Percentiles rank a stretch among this genome's conserved stretches.
phyloP scores from a whole-genome alignment of 768 basidiomycete species.

The Kwoniella sp. region DNA sequence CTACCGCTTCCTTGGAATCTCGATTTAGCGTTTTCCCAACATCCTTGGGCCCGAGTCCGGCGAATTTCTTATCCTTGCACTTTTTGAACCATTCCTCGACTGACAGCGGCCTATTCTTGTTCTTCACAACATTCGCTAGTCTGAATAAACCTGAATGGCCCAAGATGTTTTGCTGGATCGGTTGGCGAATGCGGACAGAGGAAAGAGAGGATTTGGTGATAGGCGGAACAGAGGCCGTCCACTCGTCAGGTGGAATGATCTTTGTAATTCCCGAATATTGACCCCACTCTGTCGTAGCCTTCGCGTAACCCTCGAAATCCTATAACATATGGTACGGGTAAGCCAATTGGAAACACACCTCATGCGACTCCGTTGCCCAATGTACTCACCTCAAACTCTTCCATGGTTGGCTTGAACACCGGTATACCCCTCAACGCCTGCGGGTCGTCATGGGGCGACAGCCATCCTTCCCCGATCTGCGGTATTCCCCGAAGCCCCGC shows the following conservation, averaged over 20 bases:
- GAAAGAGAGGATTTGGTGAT: constrained; percentile 68
- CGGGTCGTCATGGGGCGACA: constrained; percentile 56
- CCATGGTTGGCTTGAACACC: constrained; percentile 91
- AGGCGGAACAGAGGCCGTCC: constrained; percentile 74
- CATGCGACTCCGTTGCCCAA: no score
- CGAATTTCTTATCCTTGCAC: constrained; percentile 38
- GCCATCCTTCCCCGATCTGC: constrained; percentile 16
- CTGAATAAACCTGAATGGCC: constrained; percentile 83
- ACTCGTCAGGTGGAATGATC: constrained; percentile 91
- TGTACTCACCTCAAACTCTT: constrained; percentile 68
- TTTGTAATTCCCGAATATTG: constrained; percentile 89
- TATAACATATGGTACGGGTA: constrained; percentile 1
- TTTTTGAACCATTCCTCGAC: constrained; percentile 56
- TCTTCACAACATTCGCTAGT: constrained; percentile 85
- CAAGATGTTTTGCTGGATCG: constrained; percentile 91
- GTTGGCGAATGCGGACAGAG: constrained; percentile 75
- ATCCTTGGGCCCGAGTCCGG: constrained; percentile 47
- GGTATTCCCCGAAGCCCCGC: constrained; percentile 16
- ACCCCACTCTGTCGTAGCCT: constrained; percentile 85
- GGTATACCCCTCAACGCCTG: constrained; percentile 70
- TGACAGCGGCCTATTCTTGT: constrained; percentile 47
- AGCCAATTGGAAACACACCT: neutral
- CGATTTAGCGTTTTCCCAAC: constrained; percentile 32
- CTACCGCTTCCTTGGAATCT: constrained; percentile 40
- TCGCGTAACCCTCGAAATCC: constrained; percentile 88